These are phyloP conservation scores for Serpula lacrymans DNA, from an alignment of 768 basidiomycete species.

Conservation along the genomic window DNA sequence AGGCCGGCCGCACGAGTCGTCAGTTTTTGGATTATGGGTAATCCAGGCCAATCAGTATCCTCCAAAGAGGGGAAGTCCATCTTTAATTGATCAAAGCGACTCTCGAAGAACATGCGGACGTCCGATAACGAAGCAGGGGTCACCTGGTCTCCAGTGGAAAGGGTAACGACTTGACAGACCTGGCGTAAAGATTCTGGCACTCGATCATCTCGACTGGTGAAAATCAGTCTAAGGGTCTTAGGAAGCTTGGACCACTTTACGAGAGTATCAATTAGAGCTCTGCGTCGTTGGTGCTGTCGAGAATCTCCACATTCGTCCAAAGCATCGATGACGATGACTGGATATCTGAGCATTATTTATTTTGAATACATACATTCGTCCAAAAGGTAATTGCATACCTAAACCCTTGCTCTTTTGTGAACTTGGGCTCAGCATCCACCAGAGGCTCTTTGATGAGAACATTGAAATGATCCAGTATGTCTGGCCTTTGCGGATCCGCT, in stretches of 20 bases:
- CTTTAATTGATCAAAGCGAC: conserved; percentile 12
- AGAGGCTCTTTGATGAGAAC: no score
- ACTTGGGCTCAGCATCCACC: no score
- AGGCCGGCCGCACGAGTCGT: conserved; percentile 21
- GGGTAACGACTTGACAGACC: conserved; percentile 11
- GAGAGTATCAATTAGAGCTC: conserved; percentile 16
- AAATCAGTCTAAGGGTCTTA: conserved; percentile 19
- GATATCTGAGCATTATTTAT: no score
- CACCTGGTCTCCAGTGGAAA: conserved; percentile 15
- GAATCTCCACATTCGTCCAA: no score
- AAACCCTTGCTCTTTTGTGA: no score
- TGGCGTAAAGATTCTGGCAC: conserved; percentile 7
- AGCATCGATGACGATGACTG: no score
- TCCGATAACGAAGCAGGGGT: conserved; percentile 15
- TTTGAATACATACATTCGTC: no score
- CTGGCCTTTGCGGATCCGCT: no score
- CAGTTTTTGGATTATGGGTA: no score
- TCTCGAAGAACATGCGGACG: conserved; percentile 18
- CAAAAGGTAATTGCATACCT: no score
- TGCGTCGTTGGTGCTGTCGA: conserved; percentile 11
- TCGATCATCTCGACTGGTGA: conserved; percentile 20
- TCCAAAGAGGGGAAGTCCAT: conserved; percentile 11
- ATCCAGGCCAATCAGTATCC: no score
- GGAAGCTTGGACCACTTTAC: conserved; percentile 17
- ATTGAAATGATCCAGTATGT: no score